Conservation (phyloP, 192 early-diverging fungal species). For the Chytriomyces hyalinus region DNA sequence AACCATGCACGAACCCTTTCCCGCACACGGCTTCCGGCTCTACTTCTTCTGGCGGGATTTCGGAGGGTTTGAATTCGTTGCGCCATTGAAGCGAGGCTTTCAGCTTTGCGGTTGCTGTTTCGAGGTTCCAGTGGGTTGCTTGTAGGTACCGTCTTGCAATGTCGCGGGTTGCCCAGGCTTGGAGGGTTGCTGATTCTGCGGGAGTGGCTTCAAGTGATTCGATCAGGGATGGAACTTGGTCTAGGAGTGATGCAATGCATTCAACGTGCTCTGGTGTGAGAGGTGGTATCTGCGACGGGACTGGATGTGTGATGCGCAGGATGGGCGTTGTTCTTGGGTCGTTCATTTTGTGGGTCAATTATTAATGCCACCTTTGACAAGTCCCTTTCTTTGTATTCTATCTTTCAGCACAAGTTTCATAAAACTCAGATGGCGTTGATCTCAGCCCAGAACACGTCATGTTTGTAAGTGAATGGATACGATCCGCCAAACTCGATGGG, state of each 20-base stretch:
- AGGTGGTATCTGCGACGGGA: not conserved
- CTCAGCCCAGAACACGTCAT: constrained; percentile 42
- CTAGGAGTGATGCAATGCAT: not conserved
- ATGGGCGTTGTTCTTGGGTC: not conserved
- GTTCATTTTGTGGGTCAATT: not conserved
- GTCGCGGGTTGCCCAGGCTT: not conserved
- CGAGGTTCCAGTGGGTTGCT: constrained; percentile 66
- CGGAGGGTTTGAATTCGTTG: constrained; percentile 69
- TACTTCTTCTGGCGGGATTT: constrained; percentile 72
- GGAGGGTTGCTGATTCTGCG: not conserved
- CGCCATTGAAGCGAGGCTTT: constrained; percentile 8
- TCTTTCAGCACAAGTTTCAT: not conserved
- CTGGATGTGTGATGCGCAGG: not conserved
- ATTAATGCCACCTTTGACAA: not conserved
- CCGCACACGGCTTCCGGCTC: constrained; percentile 77
- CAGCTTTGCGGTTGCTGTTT: constrained; percentile 6
- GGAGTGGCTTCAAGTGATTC: not conserved
- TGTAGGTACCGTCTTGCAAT: constrained; percentile 61
- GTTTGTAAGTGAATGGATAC: constrained; percentile 71
- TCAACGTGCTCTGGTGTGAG: not conserved
- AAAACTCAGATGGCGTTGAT: not conserved
- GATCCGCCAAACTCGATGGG: constrained; percentile 78
- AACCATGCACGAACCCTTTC: constrained; percentile 84
- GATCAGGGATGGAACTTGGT: constrained; percentile 8
- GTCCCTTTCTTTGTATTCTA: not conserved